Percentiles rank a stretch among this genome's conserved stretches.
These are phyloP conservation scores for Geosmithia flava DNA, from an alignment of 2,329 filamentous ascomycete species.

Conservation along the genomic window DNA sequence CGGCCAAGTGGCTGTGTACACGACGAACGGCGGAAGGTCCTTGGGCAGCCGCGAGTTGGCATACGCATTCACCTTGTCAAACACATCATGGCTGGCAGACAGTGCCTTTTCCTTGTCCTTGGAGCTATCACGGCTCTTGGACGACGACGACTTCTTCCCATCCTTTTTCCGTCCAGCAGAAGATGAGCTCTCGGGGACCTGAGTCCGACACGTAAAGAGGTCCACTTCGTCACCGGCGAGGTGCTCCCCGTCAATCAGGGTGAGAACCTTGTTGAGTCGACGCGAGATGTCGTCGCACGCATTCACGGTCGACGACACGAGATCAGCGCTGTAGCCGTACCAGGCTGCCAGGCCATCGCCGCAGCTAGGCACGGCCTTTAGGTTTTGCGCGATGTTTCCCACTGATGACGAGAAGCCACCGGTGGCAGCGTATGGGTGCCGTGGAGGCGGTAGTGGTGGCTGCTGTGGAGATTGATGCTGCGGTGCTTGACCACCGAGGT, in stretches of 20 bases:
- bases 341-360: constrained; percentile 29
- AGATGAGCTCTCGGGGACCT: neutral
- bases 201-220: constrained; percentile 28
- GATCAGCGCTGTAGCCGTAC: constrained; percentile 14
- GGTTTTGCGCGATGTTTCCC: constrained; percentile 27
- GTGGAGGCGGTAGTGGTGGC: neutral
- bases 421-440: constrained; percentile 5
- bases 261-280: constrained; percentile 57
- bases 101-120: constrained; percentile 2
- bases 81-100: constrained; percentile 15
- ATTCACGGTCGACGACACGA: constrained; percentile 22
- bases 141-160: constrained; percentile 15
- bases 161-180: constrained; percentile 10
- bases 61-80: constrained; percentile 68
- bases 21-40: constrained; percentile 52
- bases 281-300: constrained; percentile 47
- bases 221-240: constrained; percentile 40
- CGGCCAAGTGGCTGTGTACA: constrained; percentile 67
- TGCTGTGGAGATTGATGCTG: neutral
- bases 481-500: constrained; percentile 17
- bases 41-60: constrained; percentile 63
- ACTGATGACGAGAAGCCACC: constrained; percentile 26
- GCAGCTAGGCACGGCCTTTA: constrained; percentile 24
- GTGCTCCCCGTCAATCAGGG: constrained; percentile 55
- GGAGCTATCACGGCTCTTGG: neutral